Evolutionary conservation across 176 grass and related monocot genomes (phyloP), one percentile per base, ranked within the genome.

Genomic region (Aegilops speltoides): DNA sequence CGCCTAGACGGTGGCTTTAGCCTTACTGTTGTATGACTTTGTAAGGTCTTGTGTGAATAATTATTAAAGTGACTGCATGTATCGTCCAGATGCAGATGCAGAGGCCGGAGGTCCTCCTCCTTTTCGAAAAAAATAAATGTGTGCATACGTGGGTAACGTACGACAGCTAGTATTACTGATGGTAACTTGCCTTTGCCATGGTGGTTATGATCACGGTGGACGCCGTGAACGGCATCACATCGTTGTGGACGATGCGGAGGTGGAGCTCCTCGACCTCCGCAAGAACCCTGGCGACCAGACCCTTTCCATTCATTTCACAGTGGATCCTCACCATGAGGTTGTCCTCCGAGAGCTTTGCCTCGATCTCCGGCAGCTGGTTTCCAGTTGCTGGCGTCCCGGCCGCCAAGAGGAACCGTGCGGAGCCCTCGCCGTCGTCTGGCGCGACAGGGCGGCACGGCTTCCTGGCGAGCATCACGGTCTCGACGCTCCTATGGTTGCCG

Each of bases 261-360:
- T 81, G 81, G 56, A 88, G 68, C 83, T 87, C 83, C 79, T 94
- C 92, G 10, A 94, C 40, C 84, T 89, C 86, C 14, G 80, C 3
- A 1, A 94, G 78, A 33, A 94, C 64, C 68, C 83, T 94, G 23
- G 91, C 76, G 46, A 76, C 57, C 36, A 87, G 20, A 8, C 86
- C 86, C 66, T 91, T 91, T 61, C 65, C 50, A 67, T 83, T 22
- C 0, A 3, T 78, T 61, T 91, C 80, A 38, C 86, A 81, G 46
- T 89, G 89, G 67, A 94, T 85, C 79, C 89, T 86, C 78, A 94
- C 81, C 56, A 94, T 84, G 33, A 94, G 73, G 37, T 57, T 91
- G 43, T 82, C 73, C 7, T 86, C 92, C 5, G 73, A 89, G 25
- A 94, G 40, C 60, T 73, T 76, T 3, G 76, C 89, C 31, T 94